Evolutionary conservation across 768 basidiomycete genomes (phyloP).

Genomic region (Russula emetica): DNA sequence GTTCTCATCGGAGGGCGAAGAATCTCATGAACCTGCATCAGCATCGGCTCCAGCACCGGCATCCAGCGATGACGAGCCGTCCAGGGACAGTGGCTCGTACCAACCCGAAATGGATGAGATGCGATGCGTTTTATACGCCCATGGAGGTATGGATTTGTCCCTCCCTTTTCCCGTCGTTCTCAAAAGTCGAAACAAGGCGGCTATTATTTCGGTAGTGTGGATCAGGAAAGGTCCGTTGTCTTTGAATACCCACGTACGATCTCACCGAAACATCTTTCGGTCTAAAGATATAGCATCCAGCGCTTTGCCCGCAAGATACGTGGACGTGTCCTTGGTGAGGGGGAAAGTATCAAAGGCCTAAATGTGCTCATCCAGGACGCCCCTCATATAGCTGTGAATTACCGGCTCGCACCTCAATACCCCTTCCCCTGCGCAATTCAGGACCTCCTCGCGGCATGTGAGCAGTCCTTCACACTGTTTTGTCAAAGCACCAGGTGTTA

Average conservation of each 20-base stretch:
- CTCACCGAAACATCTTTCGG: background rate
- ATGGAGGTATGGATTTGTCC: slow-evolving; percentile 53
- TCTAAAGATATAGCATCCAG: slow-evolving; percentile 62
- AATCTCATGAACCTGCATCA: slow-evolving; percentile 25
- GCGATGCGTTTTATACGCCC: slow-evolving; percentile 77
- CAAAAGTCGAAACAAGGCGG: slow-evolving; percentile 48
- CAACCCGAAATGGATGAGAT: slow-evolving; percentile 75
- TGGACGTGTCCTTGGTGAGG: slow-evolving; percentile 76
- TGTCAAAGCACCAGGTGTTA: background rate
- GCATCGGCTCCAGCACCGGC: slow-evolving; percentile 22
- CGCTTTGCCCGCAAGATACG: slow-evolving; percentile 89
- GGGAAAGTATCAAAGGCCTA: background rate
- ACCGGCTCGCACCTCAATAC: slow-evolving; percentile 91
- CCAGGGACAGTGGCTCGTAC: slow-evolving; percentile 38
- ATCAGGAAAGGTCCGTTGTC: slow-evolving; percentile 58
- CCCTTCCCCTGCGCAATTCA: slow-evolving; percentile 93
- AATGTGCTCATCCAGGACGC: slow-evolving; percentile 14
- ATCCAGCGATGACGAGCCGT: slow-evolving; percentile 28
- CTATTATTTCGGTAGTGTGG: slow-evolving; percentile 80
- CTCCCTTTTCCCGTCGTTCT: slow-evolving; percentile 16
- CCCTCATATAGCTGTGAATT: slow-evolving; percentile 61
- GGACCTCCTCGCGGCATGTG: slow-evolving; percentile 84
- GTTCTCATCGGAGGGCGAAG: slow-evolving; percentile 9
- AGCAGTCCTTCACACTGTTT: slow-evolving; percentile 29
- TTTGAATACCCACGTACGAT: slow-evolving; percentile 2